A percentile compares a stretch with the other conserved stretches of the same genome.
Conservation (phyloP, 139 green algal genomes). For the Volvox africanus region DNA sequence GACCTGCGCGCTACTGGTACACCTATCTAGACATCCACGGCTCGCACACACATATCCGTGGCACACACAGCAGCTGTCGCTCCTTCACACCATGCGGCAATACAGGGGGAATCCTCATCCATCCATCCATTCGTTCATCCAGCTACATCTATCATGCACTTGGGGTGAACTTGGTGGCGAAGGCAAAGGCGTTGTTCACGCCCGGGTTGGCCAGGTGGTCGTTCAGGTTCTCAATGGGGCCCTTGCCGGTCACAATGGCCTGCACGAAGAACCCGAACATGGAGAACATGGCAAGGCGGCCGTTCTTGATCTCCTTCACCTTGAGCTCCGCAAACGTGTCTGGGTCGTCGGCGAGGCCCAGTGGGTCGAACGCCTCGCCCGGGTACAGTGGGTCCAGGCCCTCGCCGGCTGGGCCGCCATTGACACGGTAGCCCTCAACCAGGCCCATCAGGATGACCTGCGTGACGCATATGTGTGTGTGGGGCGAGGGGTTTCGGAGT, state of each 20-base stretch:
- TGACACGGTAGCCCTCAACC: slow-evolving; percentile 89
- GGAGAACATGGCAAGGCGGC: slow-evolving; percentile 87
- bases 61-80: too few relatives aligned
- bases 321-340: slow-evolving; percentile 90
- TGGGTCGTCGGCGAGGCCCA: slow-evolving; percentile 95
- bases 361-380: slow-evolving; percentile 94
- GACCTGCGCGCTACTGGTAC: too few relatives aligned
- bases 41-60: too few relatives aligned
- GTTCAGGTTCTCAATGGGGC: slow-evolving; percentile 72
- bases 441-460: slow-evolving; percentile 89
- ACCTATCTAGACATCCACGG: too few relatives aligned
- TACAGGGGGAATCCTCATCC: not conserved
- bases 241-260: slow-evolving; percentile 77
- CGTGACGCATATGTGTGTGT: not conserved
- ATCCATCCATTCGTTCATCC: not conserved
- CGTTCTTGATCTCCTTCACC: slow-evolving; percentile 97
- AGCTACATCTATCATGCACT: slow-evolving; percentile 36
- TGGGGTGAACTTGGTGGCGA: slow-evolving; percentile 69
- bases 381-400: slow-evolving; percentile 92
- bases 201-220: slow-evolving; percentile 76
- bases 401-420: slow-evolving; percentile 79
- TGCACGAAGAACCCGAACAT: slow-evolving; percentile 86
- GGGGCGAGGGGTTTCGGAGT: too few relatives aligned
- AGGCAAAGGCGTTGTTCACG: slow-evolving; percentile 71
- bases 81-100: not conserved